phyloP scores from a whole-genome alignment of 768 basidiomycete genomes.

The Russula griseocarnosa region DNA sequence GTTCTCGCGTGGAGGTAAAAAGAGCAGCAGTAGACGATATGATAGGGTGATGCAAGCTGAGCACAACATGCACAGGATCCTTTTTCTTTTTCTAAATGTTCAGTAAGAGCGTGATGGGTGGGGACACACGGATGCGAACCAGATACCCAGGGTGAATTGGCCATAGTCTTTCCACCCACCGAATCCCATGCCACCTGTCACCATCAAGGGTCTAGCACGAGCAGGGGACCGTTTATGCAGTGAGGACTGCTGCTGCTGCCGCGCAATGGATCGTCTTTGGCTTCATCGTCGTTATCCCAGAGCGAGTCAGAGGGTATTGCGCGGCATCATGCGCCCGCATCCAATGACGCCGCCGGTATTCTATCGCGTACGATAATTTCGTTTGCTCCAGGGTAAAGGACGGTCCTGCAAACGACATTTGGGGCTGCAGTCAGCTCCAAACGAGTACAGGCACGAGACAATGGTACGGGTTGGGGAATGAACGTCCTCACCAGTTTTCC shows the following conservation, averaged over 20 bases:
- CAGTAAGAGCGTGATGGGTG: neutral
- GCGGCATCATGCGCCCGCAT: too few species aligned
- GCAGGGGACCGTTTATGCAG: conserved; percentile 34
- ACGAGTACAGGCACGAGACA: neutral
- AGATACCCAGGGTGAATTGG: conserved; percentile 38
- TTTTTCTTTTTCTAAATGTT: neutral
- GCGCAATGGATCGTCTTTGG: neutral
- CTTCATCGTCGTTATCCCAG: conserved; percentile 34
- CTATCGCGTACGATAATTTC: too few species aligned
- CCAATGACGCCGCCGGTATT: too few species aligned
- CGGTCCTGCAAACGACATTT: too few species aligned
- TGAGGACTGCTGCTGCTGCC: neutral
- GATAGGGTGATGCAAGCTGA: conserved; percentile 8
- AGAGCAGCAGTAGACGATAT: neutral
- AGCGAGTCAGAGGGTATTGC: conserved; percentile 31
- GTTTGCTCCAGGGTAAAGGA: too few species aligned
- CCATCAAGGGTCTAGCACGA: conserved; percentile 33
- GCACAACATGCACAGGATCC: neutral
- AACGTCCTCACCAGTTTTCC: conserved; percentile 30
- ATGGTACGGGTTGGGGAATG: conserved; percentile 16
- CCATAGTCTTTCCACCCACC: conserved; percentile 30
- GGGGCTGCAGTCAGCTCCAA: too few species aligned
- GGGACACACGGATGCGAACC: conserved; percentile 36
- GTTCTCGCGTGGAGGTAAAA: conserved; percentile 2
- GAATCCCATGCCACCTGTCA: neutral